These are phyloP conservation scores for Theobroma grandiflorum DNA, from an alignment of 441 rosid species.

Conservation along the genomic window DNA sequence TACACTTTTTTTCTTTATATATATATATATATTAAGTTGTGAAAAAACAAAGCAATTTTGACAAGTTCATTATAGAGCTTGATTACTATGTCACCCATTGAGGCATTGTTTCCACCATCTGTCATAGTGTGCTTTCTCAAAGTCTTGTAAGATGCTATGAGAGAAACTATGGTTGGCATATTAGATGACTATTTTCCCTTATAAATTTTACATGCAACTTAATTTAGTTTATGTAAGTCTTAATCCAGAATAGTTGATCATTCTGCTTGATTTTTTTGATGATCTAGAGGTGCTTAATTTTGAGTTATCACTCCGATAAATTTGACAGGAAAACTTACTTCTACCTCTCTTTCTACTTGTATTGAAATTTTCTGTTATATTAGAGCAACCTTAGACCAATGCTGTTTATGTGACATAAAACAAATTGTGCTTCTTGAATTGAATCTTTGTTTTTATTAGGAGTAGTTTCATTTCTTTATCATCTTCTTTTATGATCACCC, in stretches of 20 bases:
- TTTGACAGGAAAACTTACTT: background rate
- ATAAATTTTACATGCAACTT: background rate
- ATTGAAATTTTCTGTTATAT: background rate
- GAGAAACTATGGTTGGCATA: constrained; percentile 11
- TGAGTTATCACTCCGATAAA: background rate
- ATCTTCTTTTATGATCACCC: too few relatives aligned
- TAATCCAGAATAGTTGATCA: background rate
- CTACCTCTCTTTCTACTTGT: background rate
- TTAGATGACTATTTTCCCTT: constrained; percentile 5
- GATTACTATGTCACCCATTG: background rate
- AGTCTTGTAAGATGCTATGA: background rate
- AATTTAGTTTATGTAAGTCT: background rate
- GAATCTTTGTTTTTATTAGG: background rate
- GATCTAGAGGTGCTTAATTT: background rate
- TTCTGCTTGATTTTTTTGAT: background rate
- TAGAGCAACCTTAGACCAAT: background rate
- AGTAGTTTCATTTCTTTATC: background rate
- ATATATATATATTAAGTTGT: background rate
- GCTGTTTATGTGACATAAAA: background rate
- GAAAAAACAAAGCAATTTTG: background rate
- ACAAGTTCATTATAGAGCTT: background rate
- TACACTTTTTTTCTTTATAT: background rate
- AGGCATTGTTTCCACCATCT: background rate
- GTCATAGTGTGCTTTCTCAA: background rate
- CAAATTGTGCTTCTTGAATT: background rate